These are phyloP conservation scores for Blepharisma undulans DNA, from an alignment of 169 alveolate genomes.

Conservation along the genomic window DNA sequence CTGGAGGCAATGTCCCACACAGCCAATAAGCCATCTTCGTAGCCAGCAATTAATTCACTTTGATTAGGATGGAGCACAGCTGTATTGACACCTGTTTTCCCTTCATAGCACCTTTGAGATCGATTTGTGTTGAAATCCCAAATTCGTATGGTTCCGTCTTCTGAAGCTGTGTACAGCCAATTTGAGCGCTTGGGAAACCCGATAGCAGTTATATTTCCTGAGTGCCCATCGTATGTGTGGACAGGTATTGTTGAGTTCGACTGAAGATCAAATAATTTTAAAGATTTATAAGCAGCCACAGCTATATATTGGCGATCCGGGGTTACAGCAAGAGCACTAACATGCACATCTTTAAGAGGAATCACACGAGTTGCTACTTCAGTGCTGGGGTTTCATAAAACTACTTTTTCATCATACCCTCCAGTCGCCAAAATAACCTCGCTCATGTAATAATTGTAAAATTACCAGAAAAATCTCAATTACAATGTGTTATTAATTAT, in stretches of 20 bases:
- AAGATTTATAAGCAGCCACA: slow-evolving; percentile 54
- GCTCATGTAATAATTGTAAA: neutral
- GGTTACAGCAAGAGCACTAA: slow-evolving; percentile 48
- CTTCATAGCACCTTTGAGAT: slow-evolving; percentile 50
- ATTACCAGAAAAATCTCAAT: neutral
- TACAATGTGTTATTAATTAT: neutral
- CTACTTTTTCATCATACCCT: slow-evolving; percentile 50
- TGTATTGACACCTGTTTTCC: slow-evolving; percentile 58
- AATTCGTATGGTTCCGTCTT: slow-evolving; percentile 75
- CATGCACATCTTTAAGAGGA: slow-evolving; percentile 49
- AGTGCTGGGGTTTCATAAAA: slow-evolving; percentile 51
- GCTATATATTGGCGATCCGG: slow-evolving; percentile 37
- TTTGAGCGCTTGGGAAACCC: slow-evolving; percentile 72
- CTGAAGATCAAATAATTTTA: slow-evolving; percentile 45
- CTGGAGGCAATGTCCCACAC: slow-evolving; percentile 69
- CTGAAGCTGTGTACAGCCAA: slow-evolving; percentile 78
- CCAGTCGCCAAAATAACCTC: slow-evolving; percentile 54
- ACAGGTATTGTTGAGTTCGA: slow-evolving; percentile 36
- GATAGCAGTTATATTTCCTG: slow-evolving; percentile 67
- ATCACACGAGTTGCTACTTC: slow-evolving; percentile 43
- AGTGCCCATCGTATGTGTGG: slow-evolving; percentile 70
- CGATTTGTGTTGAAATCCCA: slow-evolving; percentile 75
- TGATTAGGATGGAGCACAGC: slow-evolving; percentile 81
- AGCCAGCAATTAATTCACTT: slow-evolving; percentile 74
- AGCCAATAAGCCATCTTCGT: slow-evolving; percentile 62